Base-by-base conservation (phyloP, 306 rosid genomes). In the Hippophae tibetana region DNA sequence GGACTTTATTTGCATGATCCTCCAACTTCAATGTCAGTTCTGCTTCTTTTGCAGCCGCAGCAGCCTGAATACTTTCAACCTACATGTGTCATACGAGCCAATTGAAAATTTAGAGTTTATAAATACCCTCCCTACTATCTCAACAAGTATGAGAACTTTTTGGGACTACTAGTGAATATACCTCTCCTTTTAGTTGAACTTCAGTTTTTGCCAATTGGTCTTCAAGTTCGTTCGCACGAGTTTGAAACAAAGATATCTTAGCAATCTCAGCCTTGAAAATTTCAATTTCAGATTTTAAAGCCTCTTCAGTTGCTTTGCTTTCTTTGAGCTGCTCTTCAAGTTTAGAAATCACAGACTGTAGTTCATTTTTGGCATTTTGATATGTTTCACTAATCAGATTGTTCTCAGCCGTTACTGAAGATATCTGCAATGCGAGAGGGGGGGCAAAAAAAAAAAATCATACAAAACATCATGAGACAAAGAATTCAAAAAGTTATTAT, bases 301-400 rank as follows among this genome's bases (percentile, higher is more conserved):
- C 65, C 5, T 71, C 87, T 72, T 80, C 89, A 38, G 70, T 76
- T 75, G 72, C 79, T 66, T 72, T 79, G 51, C 73, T 76, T 61
- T 81, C 95, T 69, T 85, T 83, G 75, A 85, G 58, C 60, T 83
- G 80, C 54, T 68, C 83, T 85, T 92, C 96, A 14, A 83, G 92
- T 63, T 74, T 79, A 47, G 56, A 61, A 64, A 85, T 83, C 67
- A 71, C 42, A 12, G 85, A 74, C 64, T 85, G 87, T 25, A 83
- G 87, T 67, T 92, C 93, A 67, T 79, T 83, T 71, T 83, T 87
- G 62, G 81, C 54, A 57, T 68, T 80, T 69, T 83, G 89, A 75
- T 78, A 65, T 42, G 89, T 75, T 69, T 85, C 95, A 57, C 74
- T 83, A 47, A 92, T 83, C 66, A 85, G 64, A 77, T 79, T 74